Conservation (phyloP, 176 grass and related monocot species). For the Zoysia japonica region DNA sequence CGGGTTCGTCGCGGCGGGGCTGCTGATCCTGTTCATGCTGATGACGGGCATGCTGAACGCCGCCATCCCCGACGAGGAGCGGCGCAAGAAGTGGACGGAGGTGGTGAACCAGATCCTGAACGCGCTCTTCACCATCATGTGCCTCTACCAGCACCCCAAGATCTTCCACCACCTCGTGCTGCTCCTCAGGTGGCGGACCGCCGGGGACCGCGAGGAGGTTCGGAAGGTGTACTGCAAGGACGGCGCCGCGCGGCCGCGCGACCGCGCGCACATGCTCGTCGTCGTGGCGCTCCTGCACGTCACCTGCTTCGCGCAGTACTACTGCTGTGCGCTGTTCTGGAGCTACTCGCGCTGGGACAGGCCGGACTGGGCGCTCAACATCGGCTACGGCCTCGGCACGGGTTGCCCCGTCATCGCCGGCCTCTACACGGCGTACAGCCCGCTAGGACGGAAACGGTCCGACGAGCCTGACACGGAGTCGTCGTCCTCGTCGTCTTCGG, state of each 20-base stretch:
- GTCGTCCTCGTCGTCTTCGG: background rate
- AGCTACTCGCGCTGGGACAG: constrained; percentile 54
- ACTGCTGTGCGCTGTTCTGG: constrained; percentile 86
- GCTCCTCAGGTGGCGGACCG: constrained; percentile 61
- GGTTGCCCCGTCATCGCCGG: constrained; percentile 55
- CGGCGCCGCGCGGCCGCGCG: constrained; percentile 44
- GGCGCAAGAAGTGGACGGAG: constrained; percentile 77
- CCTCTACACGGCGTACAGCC: constrained; percentile 60
- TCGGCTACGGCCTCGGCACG: constrained; percentile 70
- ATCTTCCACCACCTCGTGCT: constrained; percentile 82
- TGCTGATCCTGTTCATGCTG: constrained; percentile 61
- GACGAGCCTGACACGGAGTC: constrained; percentile 20
- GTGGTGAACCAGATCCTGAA: constrained; percentile 91
- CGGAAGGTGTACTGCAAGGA: constrained; percentile 73
- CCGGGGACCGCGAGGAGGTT: constrained; percentile 45
- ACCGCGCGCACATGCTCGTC: constrained; percentile 58
- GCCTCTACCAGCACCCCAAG: constrained; percentile 84
- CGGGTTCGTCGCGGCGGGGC: constrained; percentile 50
- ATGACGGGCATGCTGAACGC: constrained; percentile 67
- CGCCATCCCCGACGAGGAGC: constrained; percentile 61
- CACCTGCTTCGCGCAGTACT: constrained; percentile 79
- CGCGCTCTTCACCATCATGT: constrained; percentile 97
- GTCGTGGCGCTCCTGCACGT: constrained; percentile 70
- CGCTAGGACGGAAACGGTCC: constrained; percentile 50
- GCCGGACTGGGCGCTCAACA: constrained; percentile 65